These are phyloP conservation scores for Microbotryomycetes sp. DNA, from an alignment of 1,284 basidiomycete species.

Conservation along the genomic window DNA sequence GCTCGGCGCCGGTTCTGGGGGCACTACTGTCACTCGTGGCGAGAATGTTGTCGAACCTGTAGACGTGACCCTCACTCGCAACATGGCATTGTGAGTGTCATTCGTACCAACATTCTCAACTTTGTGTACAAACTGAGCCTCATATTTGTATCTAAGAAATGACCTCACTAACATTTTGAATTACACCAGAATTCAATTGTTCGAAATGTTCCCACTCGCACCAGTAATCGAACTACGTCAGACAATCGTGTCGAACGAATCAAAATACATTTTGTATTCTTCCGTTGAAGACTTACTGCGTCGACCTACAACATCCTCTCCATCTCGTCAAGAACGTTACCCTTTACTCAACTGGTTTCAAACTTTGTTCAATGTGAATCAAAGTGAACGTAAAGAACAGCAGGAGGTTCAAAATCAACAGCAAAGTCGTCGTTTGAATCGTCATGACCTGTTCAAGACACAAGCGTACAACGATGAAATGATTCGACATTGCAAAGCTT, in stretches of 20 bases:
- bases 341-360: not conserved
- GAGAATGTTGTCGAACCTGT: too few relatives aligned
- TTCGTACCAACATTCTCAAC: not conserved
- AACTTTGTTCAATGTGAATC: not conserved
- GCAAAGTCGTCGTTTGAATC: not conserved
- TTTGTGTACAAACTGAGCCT: too few relatives aligned
- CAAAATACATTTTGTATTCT: slow-evolving; percentile 4
- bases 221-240: slow-evolving; percentile 8
- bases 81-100: slow-evolving; percentile 13
- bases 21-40: not conserved
- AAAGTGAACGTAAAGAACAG: not conserved
- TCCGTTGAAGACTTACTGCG: slow-evolving; percentile 1
- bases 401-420: too few relatives aligned
- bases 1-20: not conserved
- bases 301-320: not conserved
- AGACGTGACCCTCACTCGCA: slow-evolving; percentile 9
- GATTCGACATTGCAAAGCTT: not conserved
- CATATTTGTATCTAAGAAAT: not conserved
- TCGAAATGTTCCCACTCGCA: slow-evolving; percentile 16
- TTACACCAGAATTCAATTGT: slow-evolving; percentile 12
- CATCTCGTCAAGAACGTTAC: too few relatives aligned
- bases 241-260: not conserved
- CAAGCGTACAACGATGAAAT: not conserved
- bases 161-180: not conserved
- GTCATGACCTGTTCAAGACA: not conserved